A percentile compares a stretch with the other conserved stretches of the same genome.
These are phyloP conservation scores for Akanthomyces lecanii DNA, from an alignment of 2,329 filamentous ascomycete genomes.

Conservation along the genomic window DNA sequence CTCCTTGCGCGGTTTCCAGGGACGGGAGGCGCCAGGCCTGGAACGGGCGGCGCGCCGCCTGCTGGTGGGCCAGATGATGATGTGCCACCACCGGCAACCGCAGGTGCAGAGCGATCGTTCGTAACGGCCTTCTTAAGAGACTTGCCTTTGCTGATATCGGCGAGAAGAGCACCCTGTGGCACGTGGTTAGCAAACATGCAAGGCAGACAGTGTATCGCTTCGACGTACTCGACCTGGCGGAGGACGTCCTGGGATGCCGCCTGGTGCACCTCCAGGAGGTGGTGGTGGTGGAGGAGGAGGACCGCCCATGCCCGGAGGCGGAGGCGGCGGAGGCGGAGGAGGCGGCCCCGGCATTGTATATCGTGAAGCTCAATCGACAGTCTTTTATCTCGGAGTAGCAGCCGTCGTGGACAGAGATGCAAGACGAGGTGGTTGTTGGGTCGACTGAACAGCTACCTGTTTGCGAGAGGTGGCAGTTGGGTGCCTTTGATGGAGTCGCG, in stretches of 20 bases:
- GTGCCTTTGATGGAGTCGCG: not conserved
- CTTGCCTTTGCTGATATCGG: slow-evolving; percentile 80
- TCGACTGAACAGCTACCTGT: not conserved
- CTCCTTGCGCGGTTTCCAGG: slow-evolving; percentile 70
- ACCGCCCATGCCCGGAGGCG: slow-evolving; percentile 58
- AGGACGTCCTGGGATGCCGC: slow-evolving; percentile 54
- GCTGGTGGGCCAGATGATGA: slow-evolving; percentile 52
- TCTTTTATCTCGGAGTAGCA: slow-evolving; percentile 6
- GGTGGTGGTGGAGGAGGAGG: slow-evolving; percentile 65
- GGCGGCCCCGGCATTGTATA: slow-evolving; percentile 43
- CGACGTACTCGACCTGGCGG: slow-evolving; percentile 59
- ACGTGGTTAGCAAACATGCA: not conserved
- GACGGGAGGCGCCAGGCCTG: slow-evolving; percentile 68
- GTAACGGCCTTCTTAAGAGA: slow-evolving; percentile 80
- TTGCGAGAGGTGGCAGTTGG: not conserved
- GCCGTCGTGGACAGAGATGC: not conserved
- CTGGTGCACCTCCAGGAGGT: slow-evolving; percentile 41
- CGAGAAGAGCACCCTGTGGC: slow-evolving; percentile 73
- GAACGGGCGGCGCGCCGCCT: slow-evolving; percentile 78
- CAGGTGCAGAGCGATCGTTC: slow-evolving; percentile 86
- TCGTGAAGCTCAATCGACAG: not conserved
- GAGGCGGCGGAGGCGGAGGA: slow-evolving; percentile 67
- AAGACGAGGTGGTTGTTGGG: not conserved
- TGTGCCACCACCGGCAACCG: slow-evolving; percentile 40
- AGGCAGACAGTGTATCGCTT: not conserved